Evolutionary conservation across 441 rosid genomes (phyloP).

Genomic region (Erysimum pusillum): DNA sequence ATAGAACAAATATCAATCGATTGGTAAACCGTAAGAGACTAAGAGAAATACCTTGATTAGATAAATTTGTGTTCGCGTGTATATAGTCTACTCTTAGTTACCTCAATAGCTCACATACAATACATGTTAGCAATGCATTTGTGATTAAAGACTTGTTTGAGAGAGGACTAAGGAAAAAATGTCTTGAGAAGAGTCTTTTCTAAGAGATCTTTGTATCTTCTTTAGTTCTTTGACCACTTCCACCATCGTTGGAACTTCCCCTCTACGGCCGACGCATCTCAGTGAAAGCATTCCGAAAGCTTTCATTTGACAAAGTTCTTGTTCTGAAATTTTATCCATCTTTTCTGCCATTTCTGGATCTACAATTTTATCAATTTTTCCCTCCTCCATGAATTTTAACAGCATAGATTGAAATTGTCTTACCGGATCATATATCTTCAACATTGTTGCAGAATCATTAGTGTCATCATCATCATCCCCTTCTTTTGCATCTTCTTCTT

Average conservation of each 20-base stretch:
- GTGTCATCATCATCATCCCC: background rate
- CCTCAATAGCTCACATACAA: background rate
- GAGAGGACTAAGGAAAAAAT: background rate
- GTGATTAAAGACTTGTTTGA: background rate
- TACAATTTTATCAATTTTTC: background rate
- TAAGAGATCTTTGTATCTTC: background rate
- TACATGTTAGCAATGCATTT: background rate
- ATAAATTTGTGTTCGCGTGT: too few species aligned
- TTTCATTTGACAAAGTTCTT: background rate
- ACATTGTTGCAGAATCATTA: too few species aligned
- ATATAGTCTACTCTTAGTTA: too few species aligned
- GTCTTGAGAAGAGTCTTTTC: background rate
- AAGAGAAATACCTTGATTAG: too few species aligned
- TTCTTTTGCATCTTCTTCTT: too few species aligned
- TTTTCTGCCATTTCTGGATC: background rate
- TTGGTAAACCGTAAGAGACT: too few species aligned
- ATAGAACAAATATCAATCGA: too few species aligned
- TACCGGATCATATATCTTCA: too few species aligned
- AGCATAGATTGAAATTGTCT: background rate
- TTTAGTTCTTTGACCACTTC: slow-evolving; percentile 21
- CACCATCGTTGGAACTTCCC: slow-evolving; percentile 17
- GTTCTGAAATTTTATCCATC: background rate
- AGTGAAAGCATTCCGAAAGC: background rate
- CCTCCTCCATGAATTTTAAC: background rate
- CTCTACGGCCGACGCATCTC: background rate